Base-by-base conservation (phyloP, 176 grass and related monocot species). In the Musa troglodytarum region DNA sequence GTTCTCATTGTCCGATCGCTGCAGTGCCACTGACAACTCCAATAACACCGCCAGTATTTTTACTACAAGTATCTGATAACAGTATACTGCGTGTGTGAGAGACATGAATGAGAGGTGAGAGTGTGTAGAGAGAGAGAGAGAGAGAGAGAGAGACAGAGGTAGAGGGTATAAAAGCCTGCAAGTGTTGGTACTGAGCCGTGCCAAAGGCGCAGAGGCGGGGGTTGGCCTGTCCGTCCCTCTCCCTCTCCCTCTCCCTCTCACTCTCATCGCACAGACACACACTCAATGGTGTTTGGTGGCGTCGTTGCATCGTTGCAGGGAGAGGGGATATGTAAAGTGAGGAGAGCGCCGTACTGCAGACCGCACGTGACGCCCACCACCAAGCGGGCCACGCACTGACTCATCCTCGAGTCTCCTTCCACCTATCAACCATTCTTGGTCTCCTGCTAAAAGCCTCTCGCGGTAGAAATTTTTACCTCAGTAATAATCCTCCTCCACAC, bases 351-450 rank as follows among this genome's bases (percentile, higher is more conserved):
- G 71, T 85, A 83, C 87, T 9, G n/a, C 49, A 25, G 52, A 59
- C 21, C 87, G 83, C 81, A 83, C 87, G 83, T 81, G 79, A 54
- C 34, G 70, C n/a, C 65, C 71, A 53, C 79, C 11, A 74, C 21
- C 9, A 28, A 49, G 51, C 53, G 53, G 54, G 51, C 13, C n/a
- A 8, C 6, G 29, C 28, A 53, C 34, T 43, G 34, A 43, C 34
- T 43, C 34, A 43, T 43, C 34, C 34, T 34, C 3, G 34, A 34
- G 34, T 34, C 34, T 43, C 34, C 34, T 43, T 43, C 34, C 34
- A 43, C 34, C 34, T 0, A 43, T 43, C 34, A 43, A 43, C 34
- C 34, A 43, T 43, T 43, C 34, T 43, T 43, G 34, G 34, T 43
- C 34, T 43, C 34, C 34, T 43, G 34, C 34, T 43, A 43, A 43